These are phyloP conservation scores for Silene latifolia DNA, from an alignment of 148 eudicot genomes.

Conservation along the genomic window DNA sequence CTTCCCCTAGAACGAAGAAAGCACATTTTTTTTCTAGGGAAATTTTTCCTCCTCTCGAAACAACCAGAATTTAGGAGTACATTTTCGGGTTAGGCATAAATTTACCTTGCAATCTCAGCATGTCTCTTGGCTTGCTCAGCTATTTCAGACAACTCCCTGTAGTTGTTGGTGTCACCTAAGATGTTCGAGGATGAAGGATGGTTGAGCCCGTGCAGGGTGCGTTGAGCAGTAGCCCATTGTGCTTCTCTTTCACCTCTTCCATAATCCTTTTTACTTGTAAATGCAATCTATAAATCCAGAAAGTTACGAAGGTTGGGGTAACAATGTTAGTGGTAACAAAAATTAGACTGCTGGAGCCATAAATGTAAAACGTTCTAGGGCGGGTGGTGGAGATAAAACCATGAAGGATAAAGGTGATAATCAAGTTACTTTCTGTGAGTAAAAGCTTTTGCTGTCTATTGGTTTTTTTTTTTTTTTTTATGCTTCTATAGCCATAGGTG, in stretches of 20 bases:
- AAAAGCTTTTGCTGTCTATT: too few relatives aligned
- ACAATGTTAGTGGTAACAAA: too few relatives aligned
- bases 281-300: conserved; percentile 43
- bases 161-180: conserved; percentile 47
- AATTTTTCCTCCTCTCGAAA: not conserved
- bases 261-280: conserved; percentile 66
- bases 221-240: conserved; percentile 74
- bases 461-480: not conserved
- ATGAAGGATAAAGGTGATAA: too few relatives aligned
- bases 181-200: conserved; percentile 36
- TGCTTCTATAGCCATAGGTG: too few relatives aligned
- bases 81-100: not conserved
- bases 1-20: conserved; percentile 18
- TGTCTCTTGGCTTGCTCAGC: conserved; percentile 83
- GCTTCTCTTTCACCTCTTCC: conserved; percentile 79
- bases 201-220: conserved; percentile 70
- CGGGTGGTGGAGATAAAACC: too few relatives aligned
- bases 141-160: conserved; percentile 60
- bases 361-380: too few relatives aligned
- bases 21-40: conserved; percentile 18
- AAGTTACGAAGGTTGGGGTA: not conserved
- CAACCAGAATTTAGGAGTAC: not conserved
- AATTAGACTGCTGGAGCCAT: too few relatives aligned
- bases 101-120: conserved; percentile 71
- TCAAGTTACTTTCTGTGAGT: too few relatives aligned